Evolutionary conservation across 148 eudicot genomes (phyloP), one percentile per base, ranked within the genome.

Genomic region (Rhododendron williamsianum): DNA sequence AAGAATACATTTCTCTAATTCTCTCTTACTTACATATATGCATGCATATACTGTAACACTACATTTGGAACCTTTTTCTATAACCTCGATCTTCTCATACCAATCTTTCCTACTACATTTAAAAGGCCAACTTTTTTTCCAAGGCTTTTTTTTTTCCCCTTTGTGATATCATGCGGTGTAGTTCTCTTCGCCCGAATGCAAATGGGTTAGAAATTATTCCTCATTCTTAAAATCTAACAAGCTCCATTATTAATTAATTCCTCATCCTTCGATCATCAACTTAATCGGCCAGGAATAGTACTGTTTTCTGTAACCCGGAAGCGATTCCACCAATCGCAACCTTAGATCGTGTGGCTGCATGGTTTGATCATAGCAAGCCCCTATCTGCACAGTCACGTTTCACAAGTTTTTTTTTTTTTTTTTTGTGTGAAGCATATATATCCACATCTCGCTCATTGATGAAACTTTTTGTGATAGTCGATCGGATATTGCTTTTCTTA

Each of bases 181-280:
- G 9, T 58, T 19, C 63, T 56, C 8, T 67, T 81, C 23, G n/a
- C 15, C 71, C 18, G 38, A 85, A 81, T 87, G 87, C 87, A 89
- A 84, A 74, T 74, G 80, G 54, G 33, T 54, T 25, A 11, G 36
- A 41, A 35, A 45, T 18, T 35, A 35, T 30, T 18, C 63, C 1
- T 65, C 19, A 11, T 56, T 71, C 30, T 48, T 5, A 18, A 2
- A 30, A 25, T 83, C 25, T 18, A 18, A 19, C 16, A n/a, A 46
- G 49, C 56, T 74, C 15, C 41, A 30, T 7, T 82, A 38, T 82
- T 46, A 7, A 38, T 82, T 9, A 7, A 38, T 82, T 9, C 1
- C 11, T 46, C 49, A 46, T 46, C 49, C 23, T 41, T 82, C 30
- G 30, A 30, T 30, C 45, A 15, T 27, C 25, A n/a, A 54, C 58